A percentile compares a stretch with the other conserved stretches of the same genome.
Evolutionary conservation across 768 basidiomycete species (phyloP).

Genomic region (Mycena olivaceomarginata): DNA sequence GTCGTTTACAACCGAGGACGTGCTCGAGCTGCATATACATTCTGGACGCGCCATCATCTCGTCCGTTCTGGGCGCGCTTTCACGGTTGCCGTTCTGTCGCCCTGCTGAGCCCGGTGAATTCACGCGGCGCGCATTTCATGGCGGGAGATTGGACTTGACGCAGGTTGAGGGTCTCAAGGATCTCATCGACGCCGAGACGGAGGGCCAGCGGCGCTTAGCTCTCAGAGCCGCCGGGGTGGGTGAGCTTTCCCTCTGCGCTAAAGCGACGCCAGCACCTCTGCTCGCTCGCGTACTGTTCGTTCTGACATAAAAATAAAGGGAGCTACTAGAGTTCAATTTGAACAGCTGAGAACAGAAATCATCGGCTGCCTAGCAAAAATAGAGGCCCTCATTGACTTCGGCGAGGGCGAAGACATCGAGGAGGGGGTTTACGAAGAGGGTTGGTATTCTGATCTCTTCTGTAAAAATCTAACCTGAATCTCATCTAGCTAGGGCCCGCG

Average conservation of each 20-base stretch:
- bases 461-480: conserved; percentile 7
- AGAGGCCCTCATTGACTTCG: conserved; percentile 95
- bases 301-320: conserved; percentile 69
- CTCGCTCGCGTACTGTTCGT: too few relatives aligned
- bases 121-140: conserved; percentile 88
- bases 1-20: conserved; percentile 91
- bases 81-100: conserved; percentile 77
- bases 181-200: conserved; percentile 92
- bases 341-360: conserved; percentile 78
- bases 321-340: conserved; percentile 73
- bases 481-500: conserved; percentile 72
- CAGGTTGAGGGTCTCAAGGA: conserved; percentile 94
- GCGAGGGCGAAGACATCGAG: conserved; percentile 93
- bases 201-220: conserved; percentile 85
- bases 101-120: conserved; percentile 94
- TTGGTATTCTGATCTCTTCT: conserved; percentile 49
- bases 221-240: conserved; percentile 81
- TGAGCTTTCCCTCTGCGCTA: too few relatives aligned
- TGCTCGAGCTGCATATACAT: conserved; percentile 91
- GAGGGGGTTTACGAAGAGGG: conserved; percentile 87
- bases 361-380: conserved; percentile 85
- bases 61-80: conserved; percentile 80
- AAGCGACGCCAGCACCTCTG: too few relatives aligned
- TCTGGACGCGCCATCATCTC: conserved; percentile 89
- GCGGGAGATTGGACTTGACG: conserved; percentile 89